Percentiles rank a stretch among this genome's conserved stretches.
Evolutionary conservation across 768 basidiomycete genomes (phyloP).

Genomic region (Phaeolepiota aurea): DNA sequence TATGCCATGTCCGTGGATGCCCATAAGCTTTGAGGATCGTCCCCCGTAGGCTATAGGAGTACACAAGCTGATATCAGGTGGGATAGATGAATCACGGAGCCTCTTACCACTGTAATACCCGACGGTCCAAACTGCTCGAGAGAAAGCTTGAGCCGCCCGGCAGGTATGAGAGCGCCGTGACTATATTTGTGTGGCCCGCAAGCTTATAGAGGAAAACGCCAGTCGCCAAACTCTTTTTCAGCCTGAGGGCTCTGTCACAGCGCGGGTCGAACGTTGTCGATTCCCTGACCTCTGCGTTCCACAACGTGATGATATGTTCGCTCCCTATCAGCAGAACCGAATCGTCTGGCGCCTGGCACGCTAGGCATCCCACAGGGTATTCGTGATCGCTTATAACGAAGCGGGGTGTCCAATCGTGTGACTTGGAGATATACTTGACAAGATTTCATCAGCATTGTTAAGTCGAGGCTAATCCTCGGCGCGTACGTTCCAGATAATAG

Average conservation of each 20-base stretch:
- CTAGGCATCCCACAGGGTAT: constrained; percentile 70
- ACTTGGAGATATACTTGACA: constrained; percentile 23
- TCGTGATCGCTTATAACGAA: constrained; percentile 67
- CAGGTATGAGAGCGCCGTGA: constrained; percentile 82
- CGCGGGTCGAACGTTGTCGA: constrained; percentile 7
- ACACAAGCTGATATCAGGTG: constrained; percentile 3
- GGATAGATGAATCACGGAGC: constrained; percentile 1
- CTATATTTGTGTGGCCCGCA: constrained; percentile 70
- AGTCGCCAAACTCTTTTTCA: constrained; percentile 35
- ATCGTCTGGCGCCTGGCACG: constrained; percentile 94
- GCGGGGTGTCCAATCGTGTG: constrained; percentile 52
- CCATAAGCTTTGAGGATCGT: constrained; percentile 67
- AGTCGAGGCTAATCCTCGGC: constrained; percentile 18
- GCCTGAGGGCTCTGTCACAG: neutral
- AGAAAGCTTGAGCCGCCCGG: constrained; percentile 90
- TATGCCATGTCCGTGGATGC: constrained; percentile 62
- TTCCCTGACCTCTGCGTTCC: constrained; percentile 85
- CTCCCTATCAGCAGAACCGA: constrained; percentile 73
- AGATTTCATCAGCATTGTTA: constrained; percentile 4
- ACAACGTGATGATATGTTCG: constrained; percentile 78
- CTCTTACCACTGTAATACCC: constrained; percentile 71
- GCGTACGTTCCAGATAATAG: constrained; percentile 82
- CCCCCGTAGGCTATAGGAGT: constrained; percentile 60
- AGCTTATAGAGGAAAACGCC: constrained; percentile 62
- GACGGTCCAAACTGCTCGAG: constrained; percentile 81